Evolutionary conservation across 768 basidiomycete genomes (phyloP).

Genomic region (Cantharellus anzutake): DNA sequence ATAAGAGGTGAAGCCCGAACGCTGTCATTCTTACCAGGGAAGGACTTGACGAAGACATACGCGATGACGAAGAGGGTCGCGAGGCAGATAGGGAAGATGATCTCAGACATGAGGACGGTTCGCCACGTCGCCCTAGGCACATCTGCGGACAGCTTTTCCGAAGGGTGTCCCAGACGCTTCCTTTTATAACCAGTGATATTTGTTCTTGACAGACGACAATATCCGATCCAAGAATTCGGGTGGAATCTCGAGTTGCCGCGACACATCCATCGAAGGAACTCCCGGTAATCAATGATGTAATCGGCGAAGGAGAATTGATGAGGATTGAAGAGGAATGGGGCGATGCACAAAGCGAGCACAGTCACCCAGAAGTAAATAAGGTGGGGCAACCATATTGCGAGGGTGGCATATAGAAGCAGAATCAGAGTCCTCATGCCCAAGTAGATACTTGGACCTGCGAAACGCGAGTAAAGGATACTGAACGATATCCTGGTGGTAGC

Average conservation of each 20-base stretch:
- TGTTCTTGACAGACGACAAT: conserved; percentile 92
- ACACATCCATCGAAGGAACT: conserved; percentile 98
- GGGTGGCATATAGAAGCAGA: conserved; percentile 83
- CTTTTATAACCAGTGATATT: conserved; percentile 99
- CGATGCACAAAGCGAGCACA: conserved; percentile 74
- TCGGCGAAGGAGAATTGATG: conserved; percentile 97
- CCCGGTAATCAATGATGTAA: conserved; percentile 92
- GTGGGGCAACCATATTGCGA: conserved; percentile 81
- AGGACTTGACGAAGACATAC: conserved; percentile 86
- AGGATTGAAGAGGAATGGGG: conserved; percentile 99
- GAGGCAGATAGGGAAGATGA: conserved; percentile 71
- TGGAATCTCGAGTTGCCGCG: conserved; percentile 95
- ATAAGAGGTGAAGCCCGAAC: conserved; percentile 69
- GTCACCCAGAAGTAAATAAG: conserved; percentile 98
- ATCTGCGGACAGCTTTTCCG: conserved; percentile 90
- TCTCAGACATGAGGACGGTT: conserved; percentile 72
- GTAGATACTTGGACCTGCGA: conserved; percentile 97
- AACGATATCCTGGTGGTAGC: conserved; percentile 92
- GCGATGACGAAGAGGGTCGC: conserved; percentile 65
- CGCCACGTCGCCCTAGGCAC: conserved; percentile 88
- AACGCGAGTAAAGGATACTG: conserved; percentile 90
- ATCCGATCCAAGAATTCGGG: conserved; percentile 97
- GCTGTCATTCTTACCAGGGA: conserved; percentile 47
- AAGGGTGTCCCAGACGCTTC: conserved; percentile 90
- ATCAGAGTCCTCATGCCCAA: conserved; percentile 86